Evolutionary conservation across 129 eudicot genomes (phyloP).

Genomic region (Lactuca sativa): DNA sequence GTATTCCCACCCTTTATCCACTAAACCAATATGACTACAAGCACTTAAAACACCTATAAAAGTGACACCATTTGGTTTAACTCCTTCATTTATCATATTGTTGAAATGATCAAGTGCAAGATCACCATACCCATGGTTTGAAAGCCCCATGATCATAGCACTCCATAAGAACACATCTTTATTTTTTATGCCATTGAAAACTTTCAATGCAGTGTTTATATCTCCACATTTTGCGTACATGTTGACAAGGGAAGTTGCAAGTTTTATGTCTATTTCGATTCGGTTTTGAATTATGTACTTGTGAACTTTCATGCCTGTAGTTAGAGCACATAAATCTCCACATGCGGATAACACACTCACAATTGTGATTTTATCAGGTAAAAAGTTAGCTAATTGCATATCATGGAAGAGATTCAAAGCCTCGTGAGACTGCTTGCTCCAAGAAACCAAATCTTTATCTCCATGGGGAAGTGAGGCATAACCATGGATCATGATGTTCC

Average conservation of each 20-base stretch:
- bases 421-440: constrained; percentile 26
- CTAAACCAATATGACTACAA: constrained; percentile 79
- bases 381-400: constrained; percentile 42
- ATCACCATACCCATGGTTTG: constrained; percentile 61
- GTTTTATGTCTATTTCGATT: constrained; percentile 44
- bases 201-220: constrained; percentile 47
- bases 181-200: constrained; percentile 38
- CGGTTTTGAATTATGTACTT: constrained; percentile 37
- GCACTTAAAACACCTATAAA: constrained; percentile 74
- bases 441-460: constrained; percentile 15
- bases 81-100: constrained; percentile 53
- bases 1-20: constrained; percentile 57
- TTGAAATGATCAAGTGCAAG: constrained; percentile 58
- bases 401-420: constrained; percentile 37
- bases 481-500: constrained; percentile 52
- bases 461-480: constrained; percentile 30
- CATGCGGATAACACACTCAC: constrained; percentile 79
- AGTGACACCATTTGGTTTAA: constrained; percentile 62
- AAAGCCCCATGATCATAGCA: constrained; percentile 70
- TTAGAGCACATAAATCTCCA: constrained; percentile 63
- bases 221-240: constrained; percentile 87
- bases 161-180: constrained; percentile 68
- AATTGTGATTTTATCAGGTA: constrained; percentile 72
- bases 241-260: constrained; percentile 58
- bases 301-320: constrained; percentile 54